These are phyloP conservation scores for Pseudopyrenochaeta lycopersici DNA, from an alignment of 2,329 filamentous ascomycete genomes.

Conservation along the genomic window DNA sequence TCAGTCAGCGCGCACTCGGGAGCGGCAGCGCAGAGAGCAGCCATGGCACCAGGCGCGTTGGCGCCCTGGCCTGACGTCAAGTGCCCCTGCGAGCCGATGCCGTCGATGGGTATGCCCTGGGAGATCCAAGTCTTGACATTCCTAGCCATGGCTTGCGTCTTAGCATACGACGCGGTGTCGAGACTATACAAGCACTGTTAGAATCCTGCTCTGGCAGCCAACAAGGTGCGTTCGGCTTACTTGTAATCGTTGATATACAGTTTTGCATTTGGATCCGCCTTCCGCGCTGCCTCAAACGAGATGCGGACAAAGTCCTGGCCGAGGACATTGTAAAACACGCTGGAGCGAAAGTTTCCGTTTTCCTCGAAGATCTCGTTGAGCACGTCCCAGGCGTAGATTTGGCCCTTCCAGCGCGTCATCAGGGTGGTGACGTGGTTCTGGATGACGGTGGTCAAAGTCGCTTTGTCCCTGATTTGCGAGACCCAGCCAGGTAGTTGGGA, in stretches of 20 bases:
- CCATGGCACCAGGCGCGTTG: constrained; percentile 57
- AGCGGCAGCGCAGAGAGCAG: constrained; percentile 62
- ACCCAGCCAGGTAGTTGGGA: constrained; percentile 65
- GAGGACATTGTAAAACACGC: constrained; percentile 73
- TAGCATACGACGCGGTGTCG: constrained; percentile 67
- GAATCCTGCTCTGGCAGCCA: neutral
- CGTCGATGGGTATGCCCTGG: constrained; percentile 71
- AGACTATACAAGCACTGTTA: constrained; percentile 60
- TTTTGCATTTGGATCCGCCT: constrained; percentile 72
- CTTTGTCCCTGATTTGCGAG: constrained; percentile 61
- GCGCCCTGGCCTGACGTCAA: constrained; percentile 60
- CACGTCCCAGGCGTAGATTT: constrained; percentile 71
- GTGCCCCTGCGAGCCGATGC: constrained; percentile 62
- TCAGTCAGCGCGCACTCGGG: constrained; percentile 73
- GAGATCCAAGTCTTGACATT: constrained; percentile 73
- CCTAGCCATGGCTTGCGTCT: constrained; percentile 65
- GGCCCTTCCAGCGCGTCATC: constrained; percentile 69
- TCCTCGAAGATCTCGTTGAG: constrained; percentile 72
- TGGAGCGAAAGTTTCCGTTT: constrained; percentile 66
- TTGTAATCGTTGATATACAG: constrained; percentile 79
- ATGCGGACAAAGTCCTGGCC: constrained; percentile 77
- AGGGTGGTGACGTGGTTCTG: constrained; percentile 68
- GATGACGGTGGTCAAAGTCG: constrained; percentile 65
- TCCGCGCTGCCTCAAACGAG: constrained; percentile 74
- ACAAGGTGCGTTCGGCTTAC: constrained; percentile 24